Conservation (phyloP, 2,329 filamentous ascomycete species). For the Botrytis hyacinthi region DNA sequence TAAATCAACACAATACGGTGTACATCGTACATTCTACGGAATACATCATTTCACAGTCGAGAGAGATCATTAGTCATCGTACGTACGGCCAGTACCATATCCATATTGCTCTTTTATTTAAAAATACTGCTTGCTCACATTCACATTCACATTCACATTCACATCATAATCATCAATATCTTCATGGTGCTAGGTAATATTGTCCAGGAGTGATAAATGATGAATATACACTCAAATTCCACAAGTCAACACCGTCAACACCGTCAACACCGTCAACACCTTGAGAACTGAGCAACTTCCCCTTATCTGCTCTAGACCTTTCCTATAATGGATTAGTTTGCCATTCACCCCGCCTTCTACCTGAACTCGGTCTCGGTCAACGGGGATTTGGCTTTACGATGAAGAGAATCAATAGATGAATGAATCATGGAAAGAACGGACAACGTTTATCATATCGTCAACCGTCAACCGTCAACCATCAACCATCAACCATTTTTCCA, state of each 20-base stretch:
- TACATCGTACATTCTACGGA: too few relatives aligned
- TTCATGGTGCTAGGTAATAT: too few relatives aligned
- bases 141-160: too few relatives aligned
- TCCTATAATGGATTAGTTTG: not conserved
- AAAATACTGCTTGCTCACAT: too few relatives aligned
- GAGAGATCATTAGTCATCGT: not conserved
- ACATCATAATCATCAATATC: not conserved
- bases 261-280: not conserved
- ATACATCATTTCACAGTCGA: not conserved
- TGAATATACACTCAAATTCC: not conserved
- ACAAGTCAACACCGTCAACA: not conserved
- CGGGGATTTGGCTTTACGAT: not conserved
- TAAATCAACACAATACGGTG: not conserved
- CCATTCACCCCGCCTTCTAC: constrained; percentile 2
- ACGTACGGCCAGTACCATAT: not conserved
- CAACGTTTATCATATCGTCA: not conserved
- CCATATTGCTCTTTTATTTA: too few relatives aligned
- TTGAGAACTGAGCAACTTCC: not conserved
- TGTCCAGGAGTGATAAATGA: not conserved
- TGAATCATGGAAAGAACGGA: not conserved
- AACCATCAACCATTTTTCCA: not conserved
- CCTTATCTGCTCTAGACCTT: not conserved
- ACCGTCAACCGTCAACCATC: not conserved
- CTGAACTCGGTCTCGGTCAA: not conserved
- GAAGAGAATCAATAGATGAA: not conserved